Evolutionary conservation across 192 early-diverging fungal genomes (phyloP), one percentile per base, ranked within the genome.

Genomic region (Coemansia sp.): DNA sequence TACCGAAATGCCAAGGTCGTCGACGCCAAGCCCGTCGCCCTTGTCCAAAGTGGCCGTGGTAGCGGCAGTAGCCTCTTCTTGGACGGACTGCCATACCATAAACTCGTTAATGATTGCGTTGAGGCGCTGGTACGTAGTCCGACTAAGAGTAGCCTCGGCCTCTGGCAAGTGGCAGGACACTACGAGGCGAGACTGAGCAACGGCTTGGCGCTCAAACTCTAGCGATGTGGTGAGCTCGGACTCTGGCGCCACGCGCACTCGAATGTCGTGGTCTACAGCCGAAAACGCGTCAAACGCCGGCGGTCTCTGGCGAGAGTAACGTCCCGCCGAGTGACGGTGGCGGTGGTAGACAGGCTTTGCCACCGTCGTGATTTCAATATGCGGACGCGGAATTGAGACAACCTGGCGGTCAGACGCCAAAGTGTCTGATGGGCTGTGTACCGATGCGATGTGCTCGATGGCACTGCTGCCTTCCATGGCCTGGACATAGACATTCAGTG

Each of bases 251-350:
- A 74, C 70, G 7, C 77, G 67, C n/a, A 80, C 72, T 14, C 77
- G 60, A 19, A 74, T 74, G 52, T 80, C 67, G 37, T 80, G 72
- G 42, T 74, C 69, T 3, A 74, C 62, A 4, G 64, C 67, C 9
- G 63, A 57, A 60, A 80, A 80, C 21, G 72, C 77, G 43, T 80
- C 77, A 62, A 80, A 80, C 8, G 77, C 77, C 14, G 77, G 77
- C 18, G 77, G 77, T 1, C 68, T 60, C 33, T 52, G 50, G 19
- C 50, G 37, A 62, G 53, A 54, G 35, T 54, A 29, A 26, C 54
- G 26, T 8, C 50, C 60, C 38, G 60, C 42, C 9, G 41, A 29
- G 37, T 35, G 12, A 15, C 57, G 44, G 32, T 56, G n/a, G n/a
- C n/a, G n/a, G n/a, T n/a, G n/a, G n/a, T n/a, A n/a, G n/a, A n/a